phyloP scores from a whole-genome alignment of 2,329 filamentous ascomycete species.

The Venturiaceae sp. region DNA sequence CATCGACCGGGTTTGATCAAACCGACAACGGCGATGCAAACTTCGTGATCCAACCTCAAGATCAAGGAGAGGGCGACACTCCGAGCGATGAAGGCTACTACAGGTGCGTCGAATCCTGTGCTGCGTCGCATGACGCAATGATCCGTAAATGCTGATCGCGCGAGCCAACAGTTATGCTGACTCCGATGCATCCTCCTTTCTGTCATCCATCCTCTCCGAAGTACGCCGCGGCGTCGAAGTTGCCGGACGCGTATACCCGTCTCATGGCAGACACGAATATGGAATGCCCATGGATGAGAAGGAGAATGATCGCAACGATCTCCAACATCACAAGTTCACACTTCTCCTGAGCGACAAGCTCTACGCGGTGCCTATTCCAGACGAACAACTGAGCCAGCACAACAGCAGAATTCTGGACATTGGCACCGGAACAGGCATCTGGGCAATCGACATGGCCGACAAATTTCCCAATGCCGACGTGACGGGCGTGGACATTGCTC shows the following conservation, averaged over 20 bases:
- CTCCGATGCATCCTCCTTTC: background rate
- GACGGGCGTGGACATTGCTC: slow-evolving; percentile 24
- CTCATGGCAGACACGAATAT: slow-evolving; percentile 12
- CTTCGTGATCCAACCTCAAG: background rate
- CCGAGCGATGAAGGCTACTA: background rate
- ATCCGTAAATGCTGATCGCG: background rate
- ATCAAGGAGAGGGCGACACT: background rate
- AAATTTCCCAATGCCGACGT: slow-evolving; percentile 22
- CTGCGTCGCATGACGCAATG: background rate
- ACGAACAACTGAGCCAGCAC: background rate
- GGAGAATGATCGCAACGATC: slow-evolving; percentile 27
- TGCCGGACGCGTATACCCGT: background rate
- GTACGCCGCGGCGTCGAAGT: background rate
- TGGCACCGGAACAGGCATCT: slow-evolving; percentile 23
- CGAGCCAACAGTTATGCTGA: background rate
- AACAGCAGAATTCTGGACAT: slow-evolving; percentile 9
- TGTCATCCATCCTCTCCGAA: background rate
- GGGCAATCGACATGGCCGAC: slow-evolving; percentile 29
- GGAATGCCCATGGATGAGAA: slow-evolving; percentile 27
- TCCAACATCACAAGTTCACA: slow-evolving; percentile 27
- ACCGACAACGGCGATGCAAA: background rate
- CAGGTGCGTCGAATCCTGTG: background rate
- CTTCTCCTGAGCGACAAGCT: slow-evolving; percentile 25
- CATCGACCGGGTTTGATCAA: background rate
- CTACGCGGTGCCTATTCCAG: slow-evolving; percentile 20